Percentiles rank a stretch among this genome's conserved stretches.
phyloP scores from a whole-genome alignment of 1,284 basidiomycete species.

The Ceratobasidium sp. region DNA sequence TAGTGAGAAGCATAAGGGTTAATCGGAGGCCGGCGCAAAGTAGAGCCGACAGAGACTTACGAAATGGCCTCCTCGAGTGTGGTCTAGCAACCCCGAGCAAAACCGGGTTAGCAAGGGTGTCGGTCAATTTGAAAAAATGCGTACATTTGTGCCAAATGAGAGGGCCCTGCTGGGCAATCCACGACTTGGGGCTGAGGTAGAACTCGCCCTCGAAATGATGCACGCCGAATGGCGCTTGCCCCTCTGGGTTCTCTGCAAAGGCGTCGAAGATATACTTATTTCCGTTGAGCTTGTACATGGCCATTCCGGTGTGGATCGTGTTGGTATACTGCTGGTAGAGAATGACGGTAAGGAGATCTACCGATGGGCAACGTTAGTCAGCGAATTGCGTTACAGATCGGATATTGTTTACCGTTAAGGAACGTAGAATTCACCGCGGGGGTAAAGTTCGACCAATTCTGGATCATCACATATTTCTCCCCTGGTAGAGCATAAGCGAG shows the following conservation, averaged over 20 bases:
- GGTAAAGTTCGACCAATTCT: constrained; percentile 35
- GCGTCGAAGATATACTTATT: constrained; percentile 9
- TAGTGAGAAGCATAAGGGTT: neutral
- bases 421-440: neutral
- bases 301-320: constrained; percentile 25
- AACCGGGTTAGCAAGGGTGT: neutral
- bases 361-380: neutral
- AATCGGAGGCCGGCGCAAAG: neutral
- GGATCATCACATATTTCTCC: constrained; percentile 43
- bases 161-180: constrained; percentile 25
- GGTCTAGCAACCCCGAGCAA: neutral
- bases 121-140: neutral
- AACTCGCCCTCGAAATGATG: constrained; percentile 34
- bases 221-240: constrained; percentile 9
- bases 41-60: constrained; percentile 5
- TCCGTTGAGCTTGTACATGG: constrained; percentile 34
- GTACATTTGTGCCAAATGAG: constrained; percentile 31
- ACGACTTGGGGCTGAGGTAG: constrained; percentile 29
- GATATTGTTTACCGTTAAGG: constrained; percentile 1
- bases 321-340: constrained; percentile 28
- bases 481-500: neutral
- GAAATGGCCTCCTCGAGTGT: constrained; percentile 25
- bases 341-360: neutral
- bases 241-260: neutral
- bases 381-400: neutral